phyloP scores from a whole-genome alignment of 2,329 filamentous ascomycete species.

The Fusarium guadeloupense region DNA sequence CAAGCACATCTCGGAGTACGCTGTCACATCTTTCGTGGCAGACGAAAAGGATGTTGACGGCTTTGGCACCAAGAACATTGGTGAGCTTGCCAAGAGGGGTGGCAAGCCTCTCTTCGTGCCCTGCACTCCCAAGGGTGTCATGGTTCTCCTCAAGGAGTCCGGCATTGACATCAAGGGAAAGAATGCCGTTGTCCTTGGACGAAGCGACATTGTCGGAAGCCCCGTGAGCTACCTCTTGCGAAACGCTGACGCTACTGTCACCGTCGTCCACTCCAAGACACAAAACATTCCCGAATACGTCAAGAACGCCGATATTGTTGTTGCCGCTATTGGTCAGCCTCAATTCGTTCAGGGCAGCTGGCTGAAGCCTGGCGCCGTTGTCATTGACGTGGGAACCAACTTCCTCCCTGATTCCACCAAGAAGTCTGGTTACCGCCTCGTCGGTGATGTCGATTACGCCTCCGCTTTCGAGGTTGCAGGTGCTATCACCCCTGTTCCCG shows the following conservation, averaged over 20 bases:
- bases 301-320: constrained; percentile 86
- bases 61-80: constrained; percentile 93
- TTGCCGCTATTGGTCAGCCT: constrained; percentile 90
- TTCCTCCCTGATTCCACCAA: constrained; percentile 88
- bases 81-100: constrained; percentile 94
- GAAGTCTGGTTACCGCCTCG: constrained; percentile 91
- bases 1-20: constrained; percentile 87
- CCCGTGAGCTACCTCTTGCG: constrained; percentile 95
- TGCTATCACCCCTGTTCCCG: constrained; percentile 93
- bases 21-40: constrained; percentile 87
- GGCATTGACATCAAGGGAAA: constrained; percentile 88
- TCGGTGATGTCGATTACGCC: constrained; percentile 94
- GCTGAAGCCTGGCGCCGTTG: constrained; percentile 93
- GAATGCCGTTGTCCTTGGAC: constrained; percentile 91
- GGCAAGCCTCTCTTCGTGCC: constrained; percentile 89
- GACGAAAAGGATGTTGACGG: constrained; percentile 98
- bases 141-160: constrained; percentile 86
- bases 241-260: constrained; percentile 96
- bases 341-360: constrained; percentile 93
- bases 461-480: constrained; percentile 86
- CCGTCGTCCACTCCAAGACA: constrained; percentile 93
- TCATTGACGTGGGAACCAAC: constrained; percentile 98
- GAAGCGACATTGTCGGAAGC: constrained; percentile 97
- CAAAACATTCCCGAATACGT: constrained; percentile 75
- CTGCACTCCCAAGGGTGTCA: constrained; percentile 96